Conservation (phyloP, 2,329 filamentous ascomycete genomes). For the Fusarium denticulatum region DNA sequence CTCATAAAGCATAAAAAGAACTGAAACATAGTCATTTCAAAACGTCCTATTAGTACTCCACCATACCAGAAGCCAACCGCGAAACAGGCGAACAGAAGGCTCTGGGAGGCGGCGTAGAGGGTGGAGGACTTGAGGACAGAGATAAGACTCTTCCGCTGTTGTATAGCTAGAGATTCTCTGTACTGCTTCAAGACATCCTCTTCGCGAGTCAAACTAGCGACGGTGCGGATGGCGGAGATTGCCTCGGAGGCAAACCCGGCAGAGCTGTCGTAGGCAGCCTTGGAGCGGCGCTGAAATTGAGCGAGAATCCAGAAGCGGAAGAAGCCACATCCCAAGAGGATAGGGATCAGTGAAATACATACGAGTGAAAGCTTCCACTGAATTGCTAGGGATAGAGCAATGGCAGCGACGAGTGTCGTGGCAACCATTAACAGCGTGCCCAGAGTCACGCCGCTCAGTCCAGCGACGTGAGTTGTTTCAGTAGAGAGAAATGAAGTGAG, state of each 20-base stretch:
- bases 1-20: slow-evolving; percentile 93
- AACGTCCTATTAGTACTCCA: slow-evolving; percentile 70
- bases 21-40: slow-evolving; percentile 80
- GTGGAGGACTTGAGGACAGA: slow-evolving; percentile 80
- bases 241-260: slow-evolving; percentile 93
- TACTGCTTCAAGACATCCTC: slow-evolving; percentile 80
- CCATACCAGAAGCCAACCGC: slow-evolving; percentile 84
- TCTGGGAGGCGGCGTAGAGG: slow-evolving; percentile 87
- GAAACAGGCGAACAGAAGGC: slow-evolving; percentile 82
- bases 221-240: slow-evolving; percentile 91
- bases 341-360: slow-evolving; percentile 79
- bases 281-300: slow-evolving; percentile 80
- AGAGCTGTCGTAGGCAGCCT: slow-evolving; percentile 80
- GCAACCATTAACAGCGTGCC: slow-evolving; percentile 84
- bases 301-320: slow-evolving; percentile 87
- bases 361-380: slow-evolving; percentile 91
- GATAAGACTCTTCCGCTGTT: slow-evolving; percentile 73
- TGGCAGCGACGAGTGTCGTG: slow-evolving; percentile 81
- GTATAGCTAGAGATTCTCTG: slow-evolving; percentile 70
- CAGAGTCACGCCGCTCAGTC: slow-evolving; percentile 86
- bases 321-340: slow-evolving; percentile 84
- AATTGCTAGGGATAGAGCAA: slow-evolving; percentile 75
- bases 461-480: slow-evolving; percentile 87
- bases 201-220: slow-evolving; percentile 90
- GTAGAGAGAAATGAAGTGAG: slow-evolving; percentile 90